Percentiles rank a stretch among this genome's conserved stretches.
Conservation (phyloP, 805 yeast species). For the Cyberlindnera suaveolens region DNA sequence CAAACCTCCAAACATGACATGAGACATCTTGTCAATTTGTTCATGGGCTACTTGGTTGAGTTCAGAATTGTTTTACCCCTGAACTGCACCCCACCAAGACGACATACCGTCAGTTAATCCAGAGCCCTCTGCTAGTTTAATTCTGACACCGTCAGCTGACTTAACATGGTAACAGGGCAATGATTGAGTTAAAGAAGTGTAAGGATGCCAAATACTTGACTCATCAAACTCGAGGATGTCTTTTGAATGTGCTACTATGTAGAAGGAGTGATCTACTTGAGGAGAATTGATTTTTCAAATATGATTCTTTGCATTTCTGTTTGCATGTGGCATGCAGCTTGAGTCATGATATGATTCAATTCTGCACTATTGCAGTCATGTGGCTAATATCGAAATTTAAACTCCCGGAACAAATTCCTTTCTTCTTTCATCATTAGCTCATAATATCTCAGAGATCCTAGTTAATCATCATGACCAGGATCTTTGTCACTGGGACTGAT, state of each 20-base stretch:
- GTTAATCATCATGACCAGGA: conserved; percentile 1
- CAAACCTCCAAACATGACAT: conserved; percentile 25
- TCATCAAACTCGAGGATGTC: conserved; percentile 14
- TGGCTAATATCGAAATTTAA: too few species aligned
- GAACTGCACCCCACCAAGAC: conserved; percentile 29
- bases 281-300: too few species aligned
- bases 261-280: too few species aligned
- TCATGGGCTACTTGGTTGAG: conserved; percentile 25
- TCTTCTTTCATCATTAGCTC: too few species aligned
- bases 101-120: conserved; percentile 26
- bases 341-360: too few species aligned
- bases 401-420: too few species aligned
- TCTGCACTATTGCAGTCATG: too few species aligned
- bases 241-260: not conserved
- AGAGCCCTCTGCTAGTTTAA: conserved; percentile 15
- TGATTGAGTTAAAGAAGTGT: conserved; percentile 24
- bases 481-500: conserved; percentile 29
- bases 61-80: conserved; percentile 25
- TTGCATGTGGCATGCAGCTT: too few species aligned
- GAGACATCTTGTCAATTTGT: conserved; percentile 27
- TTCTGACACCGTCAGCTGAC: conserved; percentile 19
- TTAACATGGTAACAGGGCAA: conserved; percentile 21
- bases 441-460: too few species aligned
- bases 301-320: too few species aligned
- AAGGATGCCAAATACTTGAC: conserved; percentile 28